phyloP scores from a whole-genome alignment of 1,284 basidiomycete genomes.

The Malassezia equina region DNA sequence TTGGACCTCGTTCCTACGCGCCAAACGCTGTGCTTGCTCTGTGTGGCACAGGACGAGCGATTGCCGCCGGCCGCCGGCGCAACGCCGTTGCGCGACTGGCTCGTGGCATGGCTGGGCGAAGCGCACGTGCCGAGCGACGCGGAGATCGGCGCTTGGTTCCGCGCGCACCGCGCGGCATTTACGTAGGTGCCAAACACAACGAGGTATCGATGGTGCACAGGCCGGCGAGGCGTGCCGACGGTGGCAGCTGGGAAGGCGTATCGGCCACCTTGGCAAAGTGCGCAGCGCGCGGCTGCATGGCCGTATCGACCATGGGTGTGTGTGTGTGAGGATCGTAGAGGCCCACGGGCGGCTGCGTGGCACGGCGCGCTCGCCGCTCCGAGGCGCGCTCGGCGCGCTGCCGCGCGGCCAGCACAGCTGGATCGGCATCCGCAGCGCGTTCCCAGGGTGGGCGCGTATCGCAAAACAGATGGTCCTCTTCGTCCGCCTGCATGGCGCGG shows the following conservation, averaged over 20 bases:
- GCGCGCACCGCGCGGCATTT: not conserved
- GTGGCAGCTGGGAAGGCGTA: not conserved
- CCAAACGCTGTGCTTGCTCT: slow-evolving; percentile 13
- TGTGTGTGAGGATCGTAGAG: slow-evolving; percentile 44
- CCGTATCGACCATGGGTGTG: slow-evolving; percentile 25
- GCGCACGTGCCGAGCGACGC: slow-evolving; percentile 10
- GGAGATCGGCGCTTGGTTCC: slow-evolving; percentile 11
- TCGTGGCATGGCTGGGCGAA: slow-evolving; percentile 15
- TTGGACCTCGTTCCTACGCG: slow-evolving; percentile 11
- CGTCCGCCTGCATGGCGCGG: slow-evolving; percentile 17
- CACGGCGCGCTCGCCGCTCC: slow-evolving; percentile 17
- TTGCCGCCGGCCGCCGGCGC: slow-evolving; percentile 12
- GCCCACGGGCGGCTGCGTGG: slow-evolving; percentile 34
- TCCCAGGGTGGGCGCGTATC: slow-evolving; percentile 38
- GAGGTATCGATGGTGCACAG: slow-evolving; percentile 5
- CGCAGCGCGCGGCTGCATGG: slow-evolving; percentile 33
- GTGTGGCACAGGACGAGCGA: slow-evolving; percentile 10
- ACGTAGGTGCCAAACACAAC: not conserved
- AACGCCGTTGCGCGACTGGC: slow-evolving; percentile 7
- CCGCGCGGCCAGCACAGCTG: slow-evolving; percentile 1
- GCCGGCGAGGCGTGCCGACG: not conserved
- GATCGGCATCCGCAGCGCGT: slow-evolving; percentile 19
- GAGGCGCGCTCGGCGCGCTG: slow-evolving; percentile 16
- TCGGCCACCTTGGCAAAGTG: slow-evolving; percentile 18
- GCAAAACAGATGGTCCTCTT: slow-evolving; percentile 25